A percentile compares a stretch with the other conserved stretches of the same genome.
Evolutionary conservation across 23 red algal species (phyloP).

Genomic region (Pyropia yezoensis): DNA sequence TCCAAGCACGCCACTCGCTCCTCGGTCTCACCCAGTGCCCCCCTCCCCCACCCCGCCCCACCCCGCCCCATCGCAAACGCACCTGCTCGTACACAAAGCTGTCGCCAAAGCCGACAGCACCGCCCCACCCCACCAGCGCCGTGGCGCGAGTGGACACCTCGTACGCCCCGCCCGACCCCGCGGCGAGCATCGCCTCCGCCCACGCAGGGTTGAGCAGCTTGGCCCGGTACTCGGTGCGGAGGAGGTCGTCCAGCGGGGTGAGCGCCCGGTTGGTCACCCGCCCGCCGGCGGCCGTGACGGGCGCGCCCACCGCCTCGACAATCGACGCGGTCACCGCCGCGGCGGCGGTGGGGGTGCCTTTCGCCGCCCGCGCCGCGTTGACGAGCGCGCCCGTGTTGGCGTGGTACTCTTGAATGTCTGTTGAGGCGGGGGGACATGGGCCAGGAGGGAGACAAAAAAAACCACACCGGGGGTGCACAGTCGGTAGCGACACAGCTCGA

Average conservation of each 20-base stretch:
- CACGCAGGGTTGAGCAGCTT: conserved; percentile 53
- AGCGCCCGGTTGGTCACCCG: conserved; percentile 10
- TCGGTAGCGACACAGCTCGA: no score
- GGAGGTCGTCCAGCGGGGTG: conserved; percentile 33
- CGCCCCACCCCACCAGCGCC: conserved; percentile 61
- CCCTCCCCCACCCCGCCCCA: no score
- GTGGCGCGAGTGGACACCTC: conserved; percentile 56
- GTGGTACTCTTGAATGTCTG: conserved; percentile 65
- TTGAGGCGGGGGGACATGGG: no score
- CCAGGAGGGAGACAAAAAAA: no score
- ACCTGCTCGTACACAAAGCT: conserved; percentile 64
- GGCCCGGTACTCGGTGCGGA: conserved; percentile 46
- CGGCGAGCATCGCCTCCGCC: conserved; percentile 49
- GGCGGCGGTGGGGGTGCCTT: neutral
- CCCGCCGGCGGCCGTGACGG: conserved; percentile 8
- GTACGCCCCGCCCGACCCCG: conserved; percentile 43
- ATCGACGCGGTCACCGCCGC: conserved; percentile 27
- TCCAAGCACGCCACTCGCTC: no score
- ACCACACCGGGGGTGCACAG: no score
- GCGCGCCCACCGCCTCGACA: conserved; percentile 47
- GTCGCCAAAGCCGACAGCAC: conserved; percentile 40
- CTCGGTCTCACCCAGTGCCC: no score
- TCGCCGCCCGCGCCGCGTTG: conserved; percentile 33
- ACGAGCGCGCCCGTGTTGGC: conserved; percentile 60
- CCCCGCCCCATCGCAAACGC: neutral